Conservation (phyloP, 306 rosid genomes). For the Cicer judaicum region DNA sequence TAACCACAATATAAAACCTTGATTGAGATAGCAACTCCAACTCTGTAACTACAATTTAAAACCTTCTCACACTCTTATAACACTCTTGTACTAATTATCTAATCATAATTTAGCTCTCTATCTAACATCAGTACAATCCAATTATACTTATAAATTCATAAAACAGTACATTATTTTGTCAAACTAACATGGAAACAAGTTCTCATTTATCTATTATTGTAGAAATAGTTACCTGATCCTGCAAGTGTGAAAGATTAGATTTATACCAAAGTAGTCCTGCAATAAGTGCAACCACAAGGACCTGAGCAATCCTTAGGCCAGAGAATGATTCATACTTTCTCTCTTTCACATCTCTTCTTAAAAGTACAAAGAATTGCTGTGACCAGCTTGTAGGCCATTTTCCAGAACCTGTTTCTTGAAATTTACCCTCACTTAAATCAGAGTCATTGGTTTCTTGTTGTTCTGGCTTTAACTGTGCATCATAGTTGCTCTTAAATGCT, state of each 20-base stretch:
- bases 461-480: constrained; percentile 44
- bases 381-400: constrained; percentile 76
- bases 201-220: not conserved
- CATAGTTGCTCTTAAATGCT: constrained; percentile 45
- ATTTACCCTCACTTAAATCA: constrained; percentile 25
- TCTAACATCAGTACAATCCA: not conserved
- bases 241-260: constrained; percentile 56
- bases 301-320: constrained; percentile 53
- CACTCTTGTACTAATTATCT: not conserved
- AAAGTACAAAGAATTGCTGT: constrained; percentile 65
- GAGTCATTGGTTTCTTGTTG: constrained; percentile 39
- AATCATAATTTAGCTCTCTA: not conserved
- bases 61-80: not conserved
- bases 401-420: constrained; percentile 44
- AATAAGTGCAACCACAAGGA: constrained; percentile 57
- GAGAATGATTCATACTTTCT: constrained; percentile 66
- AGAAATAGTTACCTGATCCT: constrained; percentile 64
- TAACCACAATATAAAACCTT: not conserved
- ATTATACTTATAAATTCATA: not conserved
- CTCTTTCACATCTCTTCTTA: constrained; percentile 76
- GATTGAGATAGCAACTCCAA: not conserved
- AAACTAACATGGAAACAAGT: not conserved
- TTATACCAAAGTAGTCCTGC: constrained; percentile 75
- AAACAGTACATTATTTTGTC: not conserved
- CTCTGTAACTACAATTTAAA: not conserved